phyloP scores from a whole-genome alignment of 768 basidiomycete species.

The Heimioporus sp. region DNA sequence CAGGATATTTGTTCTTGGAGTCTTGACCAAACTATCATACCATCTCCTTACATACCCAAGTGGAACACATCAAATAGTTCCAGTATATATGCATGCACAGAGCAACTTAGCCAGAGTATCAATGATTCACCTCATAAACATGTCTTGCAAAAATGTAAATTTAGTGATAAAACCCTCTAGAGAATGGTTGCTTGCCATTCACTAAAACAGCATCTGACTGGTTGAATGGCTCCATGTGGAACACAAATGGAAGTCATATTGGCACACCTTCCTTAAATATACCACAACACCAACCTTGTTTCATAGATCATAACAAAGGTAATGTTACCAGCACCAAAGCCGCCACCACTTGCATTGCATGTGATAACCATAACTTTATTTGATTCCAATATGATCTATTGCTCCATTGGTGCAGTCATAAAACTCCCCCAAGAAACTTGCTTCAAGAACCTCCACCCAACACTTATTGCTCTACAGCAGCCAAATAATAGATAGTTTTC shows the following conservation, averaged over 20 bases:
- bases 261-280: neutral
- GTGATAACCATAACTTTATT: constrained; percentile 66
- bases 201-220: constrained; percentile 86
- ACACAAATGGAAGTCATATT: constrained; percentile 7
- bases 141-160: constrained; percentile 39
- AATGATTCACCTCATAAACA: constrained; percentile 57
- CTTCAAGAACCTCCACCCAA: constrained; percentile 67
- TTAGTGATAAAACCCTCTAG: neutral
- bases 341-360: constrained; percentile 63
- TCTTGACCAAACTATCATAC: no score
- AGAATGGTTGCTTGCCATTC: constrained; percentile 18
- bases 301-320: constrained; percentile 77
- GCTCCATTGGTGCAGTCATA: constrained; percentile 40
- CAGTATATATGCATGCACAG: neutral
- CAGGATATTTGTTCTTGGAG: no score
- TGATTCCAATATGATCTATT: constrained; percentile 54
- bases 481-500: neutral
- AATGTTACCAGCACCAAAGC: constrained; percentile 74
- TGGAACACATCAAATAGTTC: no score
- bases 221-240: constrained; percentile 87
- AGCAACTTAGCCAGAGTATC: constrained; percentile 41
- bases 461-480: constrained; percentile 65
- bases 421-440: constrained; percentile 64
- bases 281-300: constrained; percentile 62
- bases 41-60: no score